phyloP scores from a whole-genome alignment of 495 filamentous ascomycete species.

The Daldinia vernicosa region DNA sequence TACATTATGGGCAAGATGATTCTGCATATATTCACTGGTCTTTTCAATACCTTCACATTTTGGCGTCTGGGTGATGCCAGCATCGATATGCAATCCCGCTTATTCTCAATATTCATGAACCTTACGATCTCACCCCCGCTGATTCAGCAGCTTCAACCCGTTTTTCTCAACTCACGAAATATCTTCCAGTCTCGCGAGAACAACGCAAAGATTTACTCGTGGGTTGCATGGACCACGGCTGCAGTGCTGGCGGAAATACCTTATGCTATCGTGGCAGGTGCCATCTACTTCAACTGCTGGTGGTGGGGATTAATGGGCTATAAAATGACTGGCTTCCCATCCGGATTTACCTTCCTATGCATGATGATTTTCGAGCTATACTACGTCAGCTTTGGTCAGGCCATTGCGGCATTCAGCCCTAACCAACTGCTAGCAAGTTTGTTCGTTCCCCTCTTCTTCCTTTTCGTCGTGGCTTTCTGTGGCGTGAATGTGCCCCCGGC shows the following conservation, averaged over 20 bases:
- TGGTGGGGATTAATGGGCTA: slow-evolving; percentile 64
- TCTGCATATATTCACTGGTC: slow-evolving; percentile 48
- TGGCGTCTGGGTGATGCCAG: slow-evolving; percentile 69
- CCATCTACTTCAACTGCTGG: slow-evolving; percentile 68
- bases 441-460: slow-evolving; percentile 72
- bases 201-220: slow-evolving; percentile 78
- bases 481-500: slow-evolving; percentile 68
- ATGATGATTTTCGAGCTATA: slow-evolving; percentile 76
- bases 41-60: slow-evolving; percentile 84
- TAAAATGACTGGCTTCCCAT: slow-evolving; percentile 56
- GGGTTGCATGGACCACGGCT: slow-evolving; percentile 64
- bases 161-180: slow-evolving; percentile 71
- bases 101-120: slow-evolving; percentile 79
- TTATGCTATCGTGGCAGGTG: slow-evolving; percentile 61
- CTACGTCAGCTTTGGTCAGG: slow-evolving; percentile 78
- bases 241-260: slow-evolving; percentile 68
- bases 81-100: slow-evolving; percentile 76
- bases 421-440: slow-evolving; percentile 77
- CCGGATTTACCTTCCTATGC: slow-evolving; percentile 60
- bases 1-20: slow-evolving; percentile 73
- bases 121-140: slow-evolving; percentile 58
- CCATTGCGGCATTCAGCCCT: slow-evolving; percentile 76
- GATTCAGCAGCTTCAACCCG: slow-evolving; percentile 70
- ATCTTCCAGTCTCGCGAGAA: slow-evolving; percentile 77
- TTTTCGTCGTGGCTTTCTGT: slow-evolving; percentile 70